Base-by-base conservation (phyloP, 805 yeast species). In the Ogataea neopini region DNA sequence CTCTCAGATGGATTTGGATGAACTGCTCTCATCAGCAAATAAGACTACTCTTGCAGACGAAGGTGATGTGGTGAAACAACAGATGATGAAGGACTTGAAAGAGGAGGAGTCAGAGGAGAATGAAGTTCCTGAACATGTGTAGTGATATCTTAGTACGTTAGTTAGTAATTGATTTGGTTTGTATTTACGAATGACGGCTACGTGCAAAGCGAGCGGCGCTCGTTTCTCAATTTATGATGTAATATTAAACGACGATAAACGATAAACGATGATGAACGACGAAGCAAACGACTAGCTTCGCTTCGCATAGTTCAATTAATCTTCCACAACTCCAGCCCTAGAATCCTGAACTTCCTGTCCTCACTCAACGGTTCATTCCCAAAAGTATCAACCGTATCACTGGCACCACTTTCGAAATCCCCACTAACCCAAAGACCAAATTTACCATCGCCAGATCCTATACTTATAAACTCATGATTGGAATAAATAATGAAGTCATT, bases 381-480 rank as follows among this genome's bases (percentile, higher is more conserved):
- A 71, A 88, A 92, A 0, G 98, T 94, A 22, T 81, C 80, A 44
- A 92, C 86, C 1, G 81, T 75, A 59, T 81, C 83, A 23, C 91
- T 81, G 0, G 89, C 91, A 2, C 98, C 99, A 45, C 76, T 75
- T 47, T 77, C 70, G 35, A 92, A 73, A 36, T 83, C 80, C 45
- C 81, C 83, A 61, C 88, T 96, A 11, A 90, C 72, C 89, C 95
- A 92, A 13, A 94, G 71, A 0, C 97, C 98, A 66, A 89, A 90
- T 59, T 87, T 88, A 2, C 97, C 97, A 57, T 85, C 84, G 1
- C 97, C 96, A 0, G 95, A 92, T 1, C 98, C 99, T 57, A 94
- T 75, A 17, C 96, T 84, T 26, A 94, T 70, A 59, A 82, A 89
- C 20, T 79, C 74, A 50, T 81, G 80, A 37, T 90, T 86, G 47